Percentiles rank a stretch among this genome's conserved stretches.
Evolutionary conservation across 371 early-diverging fungal species (phyloP).

Genomic region (Mortierella sp.): DNA sequence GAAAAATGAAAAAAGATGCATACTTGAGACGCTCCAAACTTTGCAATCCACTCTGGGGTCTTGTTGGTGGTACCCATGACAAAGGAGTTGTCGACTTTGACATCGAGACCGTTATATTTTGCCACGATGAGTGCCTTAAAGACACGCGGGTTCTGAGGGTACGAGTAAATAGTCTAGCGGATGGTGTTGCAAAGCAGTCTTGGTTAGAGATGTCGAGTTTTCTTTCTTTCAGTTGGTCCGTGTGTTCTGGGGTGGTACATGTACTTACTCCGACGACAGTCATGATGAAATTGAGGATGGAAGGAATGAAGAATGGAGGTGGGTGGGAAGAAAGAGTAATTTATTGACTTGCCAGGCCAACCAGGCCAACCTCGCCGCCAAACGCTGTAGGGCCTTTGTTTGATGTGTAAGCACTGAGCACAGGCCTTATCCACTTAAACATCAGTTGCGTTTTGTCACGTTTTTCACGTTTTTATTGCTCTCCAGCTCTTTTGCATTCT

Average conservation of each 20-base stretch:
- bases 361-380: too few relatives aligned
- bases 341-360: too few relatives aligned
- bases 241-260: not conserved
- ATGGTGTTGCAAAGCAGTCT: not conserved
- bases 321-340: not conserved
- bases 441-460: too few relatives aligned
- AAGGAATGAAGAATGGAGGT: not conserved
- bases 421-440: too few relatives aligned
- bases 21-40: slow-evolving; percentile 73
- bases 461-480: too few relatives aligned
- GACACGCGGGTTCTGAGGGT: slow-evolving; percentile 22
- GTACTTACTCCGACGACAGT: slow-evolving; percentile 17
- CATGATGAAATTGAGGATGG: slow-evolving; percentile 2
- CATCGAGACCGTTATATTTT: slow-evolving; percentile 27
- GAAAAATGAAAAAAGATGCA: too few relatives aligned
- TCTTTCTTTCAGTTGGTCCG: not conserved
- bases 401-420: too few relatives aligned
- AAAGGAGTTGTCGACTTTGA: slow-evolving; percentile 56
- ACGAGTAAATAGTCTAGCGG: slow-evolving; percentile 26
- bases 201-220: not conserved
- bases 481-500: too few relatives aligned
- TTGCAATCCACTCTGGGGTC: slow-evolving; percentile 80
- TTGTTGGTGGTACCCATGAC: slow-evolving; percentile 77
- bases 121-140: slow-evolving; percentile 26
- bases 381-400: too few relatives aligned